Evolutionary conservation across 169 alveolate species (phyloP).

Genomic region (Babesia gibsoni): DNA sequence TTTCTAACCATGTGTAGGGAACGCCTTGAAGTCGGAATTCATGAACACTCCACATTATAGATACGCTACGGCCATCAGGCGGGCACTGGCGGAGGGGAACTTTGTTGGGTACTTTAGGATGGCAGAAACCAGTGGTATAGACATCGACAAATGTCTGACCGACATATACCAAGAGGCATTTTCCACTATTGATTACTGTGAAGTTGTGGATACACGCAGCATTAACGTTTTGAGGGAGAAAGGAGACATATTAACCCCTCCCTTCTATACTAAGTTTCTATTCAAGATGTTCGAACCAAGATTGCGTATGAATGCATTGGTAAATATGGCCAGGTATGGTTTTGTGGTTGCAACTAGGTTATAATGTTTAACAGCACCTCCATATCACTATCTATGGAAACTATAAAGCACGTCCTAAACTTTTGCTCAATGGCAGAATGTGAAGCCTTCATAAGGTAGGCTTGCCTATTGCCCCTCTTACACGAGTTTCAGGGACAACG

Average conservation of each 20-base stretch:
- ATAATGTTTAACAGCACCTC: conserved; percentile 18
- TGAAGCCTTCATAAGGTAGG: conserved; percentile 47
- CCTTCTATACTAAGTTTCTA: conserved; percentile 35
- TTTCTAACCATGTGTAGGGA: neutral
- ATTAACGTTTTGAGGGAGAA: too few relatives aligned
- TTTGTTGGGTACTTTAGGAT: conserved; percentile 50
- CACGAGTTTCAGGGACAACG: conserved; percentile 19
- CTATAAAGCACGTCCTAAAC: conserved; percentile 15
- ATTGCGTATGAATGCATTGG: conserved; percentile 47
- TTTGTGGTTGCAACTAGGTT: neutral
- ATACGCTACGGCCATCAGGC: conserved; percentile 45
- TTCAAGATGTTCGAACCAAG: conserved; percentile 62
- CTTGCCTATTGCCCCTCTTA: neutral
- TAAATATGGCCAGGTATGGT: conserved; percentile 32
- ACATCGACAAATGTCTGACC: neutral
- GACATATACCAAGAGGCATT: conserved; percentile 42
- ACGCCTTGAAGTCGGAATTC: conserved; percentile 19
- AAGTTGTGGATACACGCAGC: neutral
- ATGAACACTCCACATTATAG: conserved; percentile 6
- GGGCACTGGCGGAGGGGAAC: conserved; percentile 42
- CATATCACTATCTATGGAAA: conserved; percentile 8
- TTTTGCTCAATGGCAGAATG: conserved; percentile 31
- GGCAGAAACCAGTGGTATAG: conserved; percentile 45
- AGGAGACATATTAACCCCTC: conserved; percentile 9
- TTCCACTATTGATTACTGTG: conserved; percentile 7